phyloP scores from a whole-genome alignment of 225 moss, liverwort and hornwort species.

The Straminergon stramineum region DNA sequence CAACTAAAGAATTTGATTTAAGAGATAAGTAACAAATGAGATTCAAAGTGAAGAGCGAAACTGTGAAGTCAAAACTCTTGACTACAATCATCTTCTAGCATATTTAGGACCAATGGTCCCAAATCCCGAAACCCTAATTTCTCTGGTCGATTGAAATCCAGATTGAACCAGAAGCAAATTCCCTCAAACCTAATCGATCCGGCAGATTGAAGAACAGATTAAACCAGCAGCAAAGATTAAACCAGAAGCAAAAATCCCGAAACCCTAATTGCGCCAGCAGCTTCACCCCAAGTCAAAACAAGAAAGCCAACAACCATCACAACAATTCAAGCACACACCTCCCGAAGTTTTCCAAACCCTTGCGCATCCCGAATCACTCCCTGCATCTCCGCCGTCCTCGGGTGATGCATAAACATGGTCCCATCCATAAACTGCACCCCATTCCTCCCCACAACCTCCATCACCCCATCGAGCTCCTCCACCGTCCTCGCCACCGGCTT shows the following conservation, averaged over 20 bases:
- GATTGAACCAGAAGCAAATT: neutral
- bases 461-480: conserved; percentile 25
- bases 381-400: conserved; percentile 21
- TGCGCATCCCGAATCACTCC: neutral
- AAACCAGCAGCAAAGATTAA: no score
- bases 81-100: neutral
- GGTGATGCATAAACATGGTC: conserved; percentile 59
- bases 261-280: neutral
- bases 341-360: conserved; percentile 13
- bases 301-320: neutral
- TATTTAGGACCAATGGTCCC: neutral
- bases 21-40: neutral
- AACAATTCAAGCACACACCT: neutral
- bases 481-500: conserved; percentile 39
- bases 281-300: neutral
- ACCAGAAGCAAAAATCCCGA: neutral
- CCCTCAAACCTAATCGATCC: neutral
- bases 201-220: neutral
- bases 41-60: neutral
- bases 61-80: neutral
- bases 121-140: neutral
- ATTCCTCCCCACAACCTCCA: neutral
- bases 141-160: neutral
- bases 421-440: conserved; percentile 48
- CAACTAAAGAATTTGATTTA: neutral